A percentile compares a stretch with the other conserved stretches of the same genome.
These are phyloP conservation scores for Skeletonema grethae DNA, from an alignment of 108 stramenopile genomes.

Conservation along the genomic window DNA sequence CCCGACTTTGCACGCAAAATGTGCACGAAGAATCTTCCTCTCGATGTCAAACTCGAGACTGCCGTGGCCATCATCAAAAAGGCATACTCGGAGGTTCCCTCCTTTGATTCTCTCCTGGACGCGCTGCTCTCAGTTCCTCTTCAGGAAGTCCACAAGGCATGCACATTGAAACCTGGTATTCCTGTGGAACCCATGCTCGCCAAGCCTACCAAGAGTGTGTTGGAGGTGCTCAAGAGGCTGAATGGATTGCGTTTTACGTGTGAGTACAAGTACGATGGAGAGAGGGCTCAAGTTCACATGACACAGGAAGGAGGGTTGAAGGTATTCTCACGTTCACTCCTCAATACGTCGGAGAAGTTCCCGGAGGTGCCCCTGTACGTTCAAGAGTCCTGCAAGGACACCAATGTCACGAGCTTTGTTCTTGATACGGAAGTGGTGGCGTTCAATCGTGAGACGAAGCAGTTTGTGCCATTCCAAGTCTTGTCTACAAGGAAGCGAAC, in stretches of 20 bases:
- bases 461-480: conserved; percentile 87
- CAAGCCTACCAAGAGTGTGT: conserved; percentile 91
- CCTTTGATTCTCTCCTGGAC: conserved; percentile 86
- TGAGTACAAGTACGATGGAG: conserved; percentile 99
- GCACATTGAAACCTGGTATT: conserved; percentile 90
- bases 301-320: conserved; percentile 76
- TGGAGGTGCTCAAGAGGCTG: conserved; percentile 94
- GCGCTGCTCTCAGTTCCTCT: conserved; percentile 83
- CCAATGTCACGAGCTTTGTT: conserved; percentile 79
- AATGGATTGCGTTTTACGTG: conserved; percentile 92
- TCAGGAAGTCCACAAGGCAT: conserved; percentile 68
- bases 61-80: conserved; percentile 93
- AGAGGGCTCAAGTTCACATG: conserved; percentile 98
- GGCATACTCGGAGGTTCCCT: conserved; percentile 95
- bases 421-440: conserved; percentile 99
- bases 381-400: conserved; percentile 63
- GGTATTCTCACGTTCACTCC: conserved; percentile 93
- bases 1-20: conserved; percentile 54
- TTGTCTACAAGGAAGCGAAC: conserved; percentile 81
- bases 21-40: conserved; percentile 42
- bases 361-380: conserved; percentile 96
- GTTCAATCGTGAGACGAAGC: conserved; percentile 84
- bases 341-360: conserved; percentile 95
- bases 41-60: conserved; percentile 81
- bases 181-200: conserved; percentile 99